Conservation (phyloP, 192 early-diverging fungal genomes). For the Backusella tuberculispora region DNA sequence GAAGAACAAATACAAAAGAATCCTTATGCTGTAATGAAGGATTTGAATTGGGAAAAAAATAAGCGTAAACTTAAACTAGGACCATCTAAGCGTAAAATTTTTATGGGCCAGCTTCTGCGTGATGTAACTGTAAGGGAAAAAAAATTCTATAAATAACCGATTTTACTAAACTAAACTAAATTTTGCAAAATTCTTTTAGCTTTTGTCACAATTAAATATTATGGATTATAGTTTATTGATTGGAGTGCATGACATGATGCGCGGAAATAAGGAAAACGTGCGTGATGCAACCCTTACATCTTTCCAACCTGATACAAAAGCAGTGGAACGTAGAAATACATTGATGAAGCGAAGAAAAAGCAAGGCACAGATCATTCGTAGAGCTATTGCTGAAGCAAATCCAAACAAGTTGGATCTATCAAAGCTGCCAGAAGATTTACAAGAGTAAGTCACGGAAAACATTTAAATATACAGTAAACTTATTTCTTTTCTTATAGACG, state of each 20-base stretch:
- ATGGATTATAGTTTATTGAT: slow-evolving; percentile 98
- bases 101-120: slow-evolving; percentile 86
- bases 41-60: slow-evolving; percentile 92
- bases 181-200: slow-evolving; percentile 79
- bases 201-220: slow-evolving; percentile 49
- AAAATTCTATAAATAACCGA: slow-evolving; percentile 12
- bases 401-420: slow-evolving; percentile 64
- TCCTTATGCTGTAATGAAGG: slow-evolving; percentile 93
- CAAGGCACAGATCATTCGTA: slow-evolving; percentile 57
- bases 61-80: slow-evolving; percentile 80
- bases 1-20: slow-evolving; percentile 80
- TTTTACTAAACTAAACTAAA: slow-evolving; percentile 50
- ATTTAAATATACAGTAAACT: background rate
- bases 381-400: slow-evolving; percentile 61
- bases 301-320: slow-evolving; percentile 64
- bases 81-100: slow-evolving; percentile 76
- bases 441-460: background rate
- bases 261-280: slow-evolving; percentile 90
- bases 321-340: slow-evolving; percentile 48
- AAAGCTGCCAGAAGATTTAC: slow-evolving; percentile 56
- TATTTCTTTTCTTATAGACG: slow-evolving; percentile 46
- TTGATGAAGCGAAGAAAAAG: slow-evolving; percentile 53
- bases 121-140: slow-evolving; percentile 74
- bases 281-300: slow-evolving; percentile 90
- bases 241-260: slow-evolving; percentile 88